phyloP scores from a whole-genome alignment of 768 basidiomycete species.

The Lyophyllum semitale region DNA sequence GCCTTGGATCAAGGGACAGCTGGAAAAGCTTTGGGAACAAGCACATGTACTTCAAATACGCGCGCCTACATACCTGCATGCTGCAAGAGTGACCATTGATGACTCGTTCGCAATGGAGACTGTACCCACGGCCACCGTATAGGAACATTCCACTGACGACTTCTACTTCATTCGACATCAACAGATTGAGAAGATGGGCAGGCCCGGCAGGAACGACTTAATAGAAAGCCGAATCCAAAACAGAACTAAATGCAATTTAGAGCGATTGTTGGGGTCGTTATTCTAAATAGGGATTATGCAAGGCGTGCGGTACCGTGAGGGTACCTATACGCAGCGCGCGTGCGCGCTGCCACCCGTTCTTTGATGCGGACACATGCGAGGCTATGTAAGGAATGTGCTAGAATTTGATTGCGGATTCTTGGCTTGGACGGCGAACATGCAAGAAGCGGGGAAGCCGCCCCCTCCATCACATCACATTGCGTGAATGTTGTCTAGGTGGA shows the following conservation, averaged over 20 bases:
- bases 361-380: background rate
- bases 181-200: background rate
- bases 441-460: slow-evolving; percentile 5
- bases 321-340: too few relatives aligned
- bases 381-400: slow-evolving; percentile 8
- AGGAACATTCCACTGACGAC: background rate
- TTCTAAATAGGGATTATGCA: background rate
- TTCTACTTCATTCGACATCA: background rate
- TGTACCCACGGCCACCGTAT: background rate
- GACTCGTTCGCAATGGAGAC: background rate
- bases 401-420: slow-evolving; percentile 5
- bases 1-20: background rate
- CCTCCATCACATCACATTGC: background rate
- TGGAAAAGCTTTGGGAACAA: background rate
- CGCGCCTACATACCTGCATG: background rate
- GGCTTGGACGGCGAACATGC: slow-evolving; percentile 1
- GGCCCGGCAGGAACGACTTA: background rate
- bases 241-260: too few relatives aligned
- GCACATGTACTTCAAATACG: background rate
- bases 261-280: too few relatives aligned
- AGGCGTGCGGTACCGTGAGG: too few relatives aligned
- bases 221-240: background rate
- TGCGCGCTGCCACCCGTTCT: slow-evolving; percentile 1
- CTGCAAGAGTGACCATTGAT: background rate
- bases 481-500: background rate